Evolutionary conservation across 495 filamentous ascomycete species (phyloP), one percentile per base, ranked within the genome.

Genomic region (Hypoxylon intermedium): DNA sequence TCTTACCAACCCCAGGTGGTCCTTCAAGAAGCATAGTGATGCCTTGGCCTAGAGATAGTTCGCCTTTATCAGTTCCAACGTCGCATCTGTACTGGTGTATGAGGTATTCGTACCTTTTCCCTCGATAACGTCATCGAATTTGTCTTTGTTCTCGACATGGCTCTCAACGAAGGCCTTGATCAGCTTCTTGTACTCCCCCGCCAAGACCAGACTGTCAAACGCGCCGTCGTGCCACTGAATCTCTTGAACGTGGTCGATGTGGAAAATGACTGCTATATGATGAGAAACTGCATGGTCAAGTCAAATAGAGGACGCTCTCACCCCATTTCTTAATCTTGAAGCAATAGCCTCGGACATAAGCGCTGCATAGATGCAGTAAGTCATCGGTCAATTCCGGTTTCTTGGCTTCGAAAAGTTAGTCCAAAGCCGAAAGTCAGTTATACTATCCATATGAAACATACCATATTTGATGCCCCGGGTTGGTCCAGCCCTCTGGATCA

Each of bases 111-210:
- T 80, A 46, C 85, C 85, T 70, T 86, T 85, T 45, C 79, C 79
- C 43, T 72, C 67, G 45, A 83, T 80, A 15, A 83, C 66, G 60
- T 84, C 82, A 59, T 93, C 90, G 58, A 94, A 91, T 44, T 82
- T 90, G 58, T 72, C 71, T 0, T 69, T 75, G 33, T 74, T 70
- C 16, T 75, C 70, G 12, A 75, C 63, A 58, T 81, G 78, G 12
- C 71, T 73, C 61, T 76, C 75, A 24, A 84, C 77, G 6, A 87
- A 78, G 5, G 83, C 77, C 53, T 76, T 70, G 44, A 87, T 79
- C 6, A 86, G 69, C 36, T 80, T 74, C 70, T 86, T 87, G 44
- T 81, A 77, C 23, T 79, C 75, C 0, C 65, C 49, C 0, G 80
- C 74, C 6, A 88, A 67, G 2, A 88, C 83, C 0, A 89, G 75